These are phyloP conservation scores for Potentilla sterilis DNA, from an alignment of 306 rosid species.

Conservation along the genomic window DNA sequence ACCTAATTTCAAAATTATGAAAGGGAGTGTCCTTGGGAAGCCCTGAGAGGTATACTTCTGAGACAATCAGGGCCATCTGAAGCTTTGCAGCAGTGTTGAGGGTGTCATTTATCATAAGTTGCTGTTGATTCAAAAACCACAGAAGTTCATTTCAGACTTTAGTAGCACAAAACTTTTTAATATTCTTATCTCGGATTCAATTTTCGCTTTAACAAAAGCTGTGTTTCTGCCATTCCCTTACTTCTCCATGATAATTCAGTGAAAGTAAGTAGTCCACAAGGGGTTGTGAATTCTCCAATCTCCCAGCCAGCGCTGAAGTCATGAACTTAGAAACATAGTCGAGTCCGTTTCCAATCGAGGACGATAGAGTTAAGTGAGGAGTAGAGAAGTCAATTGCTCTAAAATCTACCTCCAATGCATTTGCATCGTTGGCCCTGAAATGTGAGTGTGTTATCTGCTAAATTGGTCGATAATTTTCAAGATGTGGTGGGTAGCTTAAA, in stretches of 20 bases:
- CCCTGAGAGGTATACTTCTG: constrained; percentile 55
- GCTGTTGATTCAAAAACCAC: constrained; percentile 41
- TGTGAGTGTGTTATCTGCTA: not conserved
- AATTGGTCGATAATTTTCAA: not conserved
- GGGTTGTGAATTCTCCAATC: constrained; percentile 56
- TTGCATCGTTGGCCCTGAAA: constrained; percentile 78
- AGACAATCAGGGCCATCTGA: constrained; percentile 61
- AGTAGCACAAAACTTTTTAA: not conserved
- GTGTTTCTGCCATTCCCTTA: constrained; percentile 28
- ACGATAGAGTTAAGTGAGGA: constrained; percentile 62
- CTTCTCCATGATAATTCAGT: constrained; percentile 64
- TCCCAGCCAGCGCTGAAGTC: constrained; percentile 51
- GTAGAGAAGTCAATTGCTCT: constrained; percentile 60
- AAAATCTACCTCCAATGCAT: constrained; percentile 81
- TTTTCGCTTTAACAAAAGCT: not conserved
- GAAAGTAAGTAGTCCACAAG: constrained; percentile 75
- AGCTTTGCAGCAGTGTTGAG: constrained; percentile 65
- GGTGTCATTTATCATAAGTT: constrained; percentile 61
- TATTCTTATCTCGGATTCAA: not conserved
- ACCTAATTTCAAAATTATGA: constrained; percentile 65
- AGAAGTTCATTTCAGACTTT: not conserved
- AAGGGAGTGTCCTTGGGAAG: constrained; percentile 53
- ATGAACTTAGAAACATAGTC: constrained; percentile 54
- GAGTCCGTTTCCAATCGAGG: constrained; percentile 87
- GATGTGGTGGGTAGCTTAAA: not conserved